Base-by-base conservation (phyloP, 2,329 filamentous ascomycete species). In the Xylaria multiplex region DNA sequence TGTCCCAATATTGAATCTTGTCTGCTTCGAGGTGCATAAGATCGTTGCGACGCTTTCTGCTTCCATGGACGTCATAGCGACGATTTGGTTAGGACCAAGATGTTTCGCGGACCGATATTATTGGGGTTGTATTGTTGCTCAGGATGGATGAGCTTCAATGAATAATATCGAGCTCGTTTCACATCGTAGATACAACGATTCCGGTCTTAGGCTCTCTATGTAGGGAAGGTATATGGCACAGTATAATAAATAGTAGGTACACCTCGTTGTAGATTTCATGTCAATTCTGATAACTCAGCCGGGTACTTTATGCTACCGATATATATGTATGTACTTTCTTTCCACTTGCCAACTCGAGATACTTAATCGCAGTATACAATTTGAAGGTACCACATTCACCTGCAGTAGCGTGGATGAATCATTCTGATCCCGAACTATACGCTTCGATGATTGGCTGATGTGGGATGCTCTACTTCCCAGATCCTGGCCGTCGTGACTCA, bases 1-100 rank as follows among this genome's bases (percentile, higher is more conserved):
- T 68, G 77, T 85, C 69, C 78, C 85, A 67, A 82, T 88, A 73
- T 90, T 86, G 68, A 91, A 91, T 11, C 89, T 84, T 2, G 88
- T 91, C 74, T 91, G 88, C 72, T 89, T 90, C 75, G 87, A 88
- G 22, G 86, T 88, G 70, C 87, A 88, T 55, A 89, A 79, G 64
- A 91, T 85, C 2, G 83, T 83, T 14, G 84, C 78, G 37, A 82
- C 83, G 5, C 83, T 83, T 69, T 86, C 83, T 11, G 83, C 79
- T 60, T 79, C 78, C 72, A 83, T 84, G 14, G 82, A 84, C 52
- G 82, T 82, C 82, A 84, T 84, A 13, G 58, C 72, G 57, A 54
- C 48, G 43, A 7, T 59, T 27, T 42, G 52, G 9, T 30, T 43
- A 24, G 30, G n/a, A 42, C 30, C 5, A 2, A 37, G 19, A 2